phyloP scores from a whole-genome alignment of 129 eudicot species.

The Ambrosia trifida region DNA sequence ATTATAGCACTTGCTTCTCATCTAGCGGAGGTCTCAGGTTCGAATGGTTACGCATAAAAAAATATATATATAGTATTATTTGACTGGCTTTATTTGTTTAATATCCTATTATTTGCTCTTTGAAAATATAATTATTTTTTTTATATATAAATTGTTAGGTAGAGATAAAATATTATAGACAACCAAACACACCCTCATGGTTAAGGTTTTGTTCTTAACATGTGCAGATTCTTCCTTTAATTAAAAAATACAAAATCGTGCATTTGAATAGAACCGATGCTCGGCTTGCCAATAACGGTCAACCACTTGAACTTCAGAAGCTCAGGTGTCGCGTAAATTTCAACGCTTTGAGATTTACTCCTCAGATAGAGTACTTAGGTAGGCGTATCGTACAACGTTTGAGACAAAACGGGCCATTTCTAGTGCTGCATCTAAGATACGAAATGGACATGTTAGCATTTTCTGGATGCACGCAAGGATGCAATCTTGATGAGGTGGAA shows the following conservation, averaged over 20 bases:
- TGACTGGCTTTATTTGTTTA: neutral
- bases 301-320: conserved; percentile 69
- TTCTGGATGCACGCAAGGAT: conserved; percentile 94
- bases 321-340: conserved; percentile 87
- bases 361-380: conserved; percentile 82
- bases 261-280: conserved; percentile 92
- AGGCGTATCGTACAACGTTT: conserved; percentile 60
- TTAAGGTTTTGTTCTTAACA: conserved; percentile 17
- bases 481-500: conserved; percentile 71
- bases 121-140: neutral
- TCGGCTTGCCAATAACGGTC: conserved; percentile 88
- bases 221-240: conserved; percentile 83
- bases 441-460: conserved; percentile 99
- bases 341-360: conserved; percentile 67
- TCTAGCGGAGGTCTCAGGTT: too few species aligned
- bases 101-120: neutral
- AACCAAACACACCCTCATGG: neutral
- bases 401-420: conserved; percentile 73
- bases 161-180: neutral
- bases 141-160: too few species aligned
- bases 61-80: too few species aligned
- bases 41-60: too few species aligned
- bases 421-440: conserved; percentile 89
- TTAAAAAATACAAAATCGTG: conserved; percentile 71
- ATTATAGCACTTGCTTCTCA: too few species aligned